Percentiles rank a stretch among this genome's conserved stretches.
Conservation (phyloP, 495 filamentous ascomycete species). For the Aspergillus carlsbadensis region DNA sequence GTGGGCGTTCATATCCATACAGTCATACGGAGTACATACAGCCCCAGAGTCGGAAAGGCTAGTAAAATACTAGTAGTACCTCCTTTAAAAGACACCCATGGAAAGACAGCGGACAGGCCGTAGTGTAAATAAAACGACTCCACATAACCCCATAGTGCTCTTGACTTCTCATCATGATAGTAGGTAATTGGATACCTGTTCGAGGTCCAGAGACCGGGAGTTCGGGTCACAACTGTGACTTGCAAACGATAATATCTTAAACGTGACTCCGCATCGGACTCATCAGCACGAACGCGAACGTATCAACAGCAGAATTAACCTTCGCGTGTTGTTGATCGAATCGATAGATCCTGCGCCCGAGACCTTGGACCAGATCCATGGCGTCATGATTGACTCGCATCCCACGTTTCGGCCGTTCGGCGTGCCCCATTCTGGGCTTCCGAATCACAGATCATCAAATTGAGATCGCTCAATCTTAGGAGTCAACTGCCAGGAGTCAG, state of each 20-base stretch:
- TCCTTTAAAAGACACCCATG: neutral
- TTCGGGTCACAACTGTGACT: neutral
- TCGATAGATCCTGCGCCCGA: slow-evolving; percentile 6
- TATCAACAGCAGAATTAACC: neutral
- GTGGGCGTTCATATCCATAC: too few relatives aligned
- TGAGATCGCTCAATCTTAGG: neutral
- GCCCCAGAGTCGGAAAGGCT: too few relatives aligned
- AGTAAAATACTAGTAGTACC: slow-evolving; percentile 4
- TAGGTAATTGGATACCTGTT: too few relatives aligned
- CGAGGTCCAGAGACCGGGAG: neutral
- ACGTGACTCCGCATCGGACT: neutral
- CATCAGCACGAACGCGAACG: neutral
- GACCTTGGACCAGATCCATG: slow-evolving; percentile 12
- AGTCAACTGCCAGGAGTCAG: too few relatives aligned
- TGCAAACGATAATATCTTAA: neutral
- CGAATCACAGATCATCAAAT: slow-evolving; percentile 15
- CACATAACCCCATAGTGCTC: slow-evolving; percentile 22
- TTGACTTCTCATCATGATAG: too few relatives aligned
- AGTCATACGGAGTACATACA: neutral
- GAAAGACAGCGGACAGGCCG: slow-evolving; percentile 16
- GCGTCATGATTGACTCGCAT: slow-evolving; percentile 29
- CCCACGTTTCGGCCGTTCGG: slow-evolving; percentile 24
- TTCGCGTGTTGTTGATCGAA: neutral
- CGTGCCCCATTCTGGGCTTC: slow-evolving; percentile 18
- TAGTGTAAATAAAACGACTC: slow-evolving; percentile 29